These are phyloP conservation scores for Barnettozyma californica DNA, from an alignment of 805 yeast genomes.

Conservation along the genomic window DNA sequence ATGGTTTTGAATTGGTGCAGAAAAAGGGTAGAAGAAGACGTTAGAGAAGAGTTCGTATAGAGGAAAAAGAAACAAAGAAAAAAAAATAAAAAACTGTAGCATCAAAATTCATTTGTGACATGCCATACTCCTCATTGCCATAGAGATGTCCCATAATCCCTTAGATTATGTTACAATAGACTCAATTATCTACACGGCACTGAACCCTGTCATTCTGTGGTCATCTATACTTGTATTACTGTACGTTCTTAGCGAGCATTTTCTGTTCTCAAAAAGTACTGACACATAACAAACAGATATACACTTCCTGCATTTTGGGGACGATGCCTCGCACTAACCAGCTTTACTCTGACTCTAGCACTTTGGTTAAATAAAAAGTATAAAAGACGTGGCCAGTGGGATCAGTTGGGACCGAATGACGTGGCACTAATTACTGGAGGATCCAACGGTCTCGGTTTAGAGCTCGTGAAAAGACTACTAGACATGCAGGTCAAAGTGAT, in stretches of 20 bases:
- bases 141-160: background rate
- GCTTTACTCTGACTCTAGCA: background rate
- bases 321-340: background rate
- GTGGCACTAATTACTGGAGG: constrained; percentile 34
- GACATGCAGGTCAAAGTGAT: constrained; percentile 18
- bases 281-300: constrained; percentile 5
- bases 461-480: constrained; percentile 20
- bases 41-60: constrained; percentile 6
- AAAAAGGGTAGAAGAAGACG: constrained; percentile 54
- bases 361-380: constrained; percentile 8
- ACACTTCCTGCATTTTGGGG: constrained; percentile 5
- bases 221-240: background rate
- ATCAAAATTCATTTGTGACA: too few relatives aligned
- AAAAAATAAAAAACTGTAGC: background rate
- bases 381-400: constrained; percentile 21
- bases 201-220: constrained; percentile 1
- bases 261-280: background rate
- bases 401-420: constrained; percentile 10
- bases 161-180: constrained; percentile 3
- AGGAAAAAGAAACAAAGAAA: background rate
- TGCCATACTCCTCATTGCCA: too few relatives aligned
- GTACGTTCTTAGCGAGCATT: constrained; percentile 4
- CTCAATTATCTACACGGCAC: background rate
- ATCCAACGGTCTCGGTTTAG: constrained; percentile 32
- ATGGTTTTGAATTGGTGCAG: constrained; percentile 88